Evolutionary conservation across 208 protist genomes (phyloP).

Genomic region (Crithidia brevicula): DNA sequence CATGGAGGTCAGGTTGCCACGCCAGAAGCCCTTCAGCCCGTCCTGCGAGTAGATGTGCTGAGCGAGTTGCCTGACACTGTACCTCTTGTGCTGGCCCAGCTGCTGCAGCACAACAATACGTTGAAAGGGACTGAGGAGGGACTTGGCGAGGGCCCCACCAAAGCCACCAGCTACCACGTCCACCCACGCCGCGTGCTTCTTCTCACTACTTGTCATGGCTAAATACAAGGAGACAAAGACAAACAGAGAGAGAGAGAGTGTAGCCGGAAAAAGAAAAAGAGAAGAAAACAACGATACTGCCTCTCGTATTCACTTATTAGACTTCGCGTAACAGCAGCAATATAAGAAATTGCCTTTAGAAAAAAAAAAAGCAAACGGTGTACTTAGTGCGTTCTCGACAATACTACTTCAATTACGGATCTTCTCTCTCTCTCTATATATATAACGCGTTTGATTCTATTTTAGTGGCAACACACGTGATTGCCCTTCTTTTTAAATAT

Average conservation of each 20-base stretch:
- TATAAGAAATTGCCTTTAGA: background rate
- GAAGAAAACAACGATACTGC: too few species aligned
- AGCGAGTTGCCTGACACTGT: slow-evolving; percentile 47
- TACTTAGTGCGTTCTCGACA: too few species aligned
- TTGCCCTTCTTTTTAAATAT: too few species aligned
- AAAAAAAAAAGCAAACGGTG: slow-evolving; percentile 3
- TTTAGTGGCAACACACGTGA: too few species aligned
- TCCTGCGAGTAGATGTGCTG: slow-evolving; percentile 62
- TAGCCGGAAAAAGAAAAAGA: background rate
- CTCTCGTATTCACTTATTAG: too few species aligned
- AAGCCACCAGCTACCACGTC: slow-evolving; percentile 80
- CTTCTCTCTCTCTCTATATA: too few species aligned
- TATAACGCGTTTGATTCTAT: too few species aligned
- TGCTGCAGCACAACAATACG: slow-evolving; percentile 89
- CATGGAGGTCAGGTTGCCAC: slow-evolving; percentile 90
- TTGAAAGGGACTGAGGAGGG: slow-evolving; percentile 82
- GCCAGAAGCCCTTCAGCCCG: slow-evolving; percentile 82
- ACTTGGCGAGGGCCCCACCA: slow-evolving; percentile 81
- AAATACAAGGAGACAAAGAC: too few species aligned
- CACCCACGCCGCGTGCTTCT: slow-evolving; percentile 78
- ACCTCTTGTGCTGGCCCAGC: slow-evolving; percentile 66
- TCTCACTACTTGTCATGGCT: slow-evolving; percentile 58
- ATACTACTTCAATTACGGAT: too few species aligned
- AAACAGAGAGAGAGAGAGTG: slow-evolving; percentile 11
- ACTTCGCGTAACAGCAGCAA: slow-evolving; percentile 8